Base-by-base conservation (phyloP, 768 basidiomycete species). In the Boletus eberwhitei region DNA sequence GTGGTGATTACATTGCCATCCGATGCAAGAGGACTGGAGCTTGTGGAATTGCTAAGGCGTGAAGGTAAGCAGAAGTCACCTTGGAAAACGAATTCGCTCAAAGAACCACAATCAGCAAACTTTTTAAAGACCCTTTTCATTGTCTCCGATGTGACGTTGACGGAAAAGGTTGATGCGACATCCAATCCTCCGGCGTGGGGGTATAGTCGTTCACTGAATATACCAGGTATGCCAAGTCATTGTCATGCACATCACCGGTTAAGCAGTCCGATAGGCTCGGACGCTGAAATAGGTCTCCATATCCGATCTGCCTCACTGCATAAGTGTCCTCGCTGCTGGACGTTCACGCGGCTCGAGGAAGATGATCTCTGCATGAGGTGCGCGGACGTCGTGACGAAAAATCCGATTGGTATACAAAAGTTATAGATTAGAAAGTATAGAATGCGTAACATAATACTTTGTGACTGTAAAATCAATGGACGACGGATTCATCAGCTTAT, bases 281-380 rank as follows among this genome's bases (percentile, higher is more conserved):
- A 52, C 31, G 52, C 48, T 21, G 58, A 56, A 13, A 54, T 85
- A 3, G 72, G 69, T 0, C 71, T 92, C 50, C 77, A 79, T 14
- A 74, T 90, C n/a, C 75, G 77, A 17, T 87, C 90, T 16, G 82
- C 91, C 12, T 72, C 69, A 5, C 56, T 71, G 48, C 64, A 74
- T 21, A 95, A 96, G 68, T 98, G 96, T 67, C 90, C 93, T 22
- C 81, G 95, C 16, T 98, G 96, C 69, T 97, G 95, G 93, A 87
- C 83, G 7, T 87, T 79, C 66, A 85, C 84, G 2, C 77, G 86
- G 14, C 60, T 67, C 12, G 66, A 74, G 38, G 68, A 75, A 13
- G 78, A 84, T 17, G 65, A 67, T 11, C 68, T 95, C 12, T 96
- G 94, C 70, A 54, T 55, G 19, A 79, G 94, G 60, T 97, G 94